These are phyloP conservation scores for Kappamyces sp. DNA, from an alignment of 192 early-diverging fungal genomes.

Conservation along the genomic window DNA sequence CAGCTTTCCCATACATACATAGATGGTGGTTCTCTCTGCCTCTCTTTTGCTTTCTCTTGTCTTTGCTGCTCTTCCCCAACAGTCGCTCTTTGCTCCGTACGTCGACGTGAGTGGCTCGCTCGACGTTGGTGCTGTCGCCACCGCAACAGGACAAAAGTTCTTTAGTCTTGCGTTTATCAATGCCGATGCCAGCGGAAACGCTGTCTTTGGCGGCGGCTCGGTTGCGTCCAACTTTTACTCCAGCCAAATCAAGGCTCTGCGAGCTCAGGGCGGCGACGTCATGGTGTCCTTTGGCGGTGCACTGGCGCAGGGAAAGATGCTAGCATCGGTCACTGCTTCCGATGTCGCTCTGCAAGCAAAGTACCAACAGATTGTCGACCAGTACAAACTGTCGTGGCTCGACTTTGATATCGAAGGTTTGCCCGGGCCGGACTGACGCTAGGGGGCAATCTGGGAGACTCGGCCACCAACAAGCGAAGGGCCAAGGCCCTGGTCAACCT, in stretches of 20 bases:
- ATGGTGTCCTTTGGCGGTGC: conserved; percentile 43
- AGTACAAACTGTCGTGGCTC: conserved; percentile 26
- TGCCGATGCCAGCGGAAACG: neutral
- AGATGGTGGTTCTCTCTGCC: no score
- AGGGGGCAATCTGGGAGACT: conserved; percentile 10
- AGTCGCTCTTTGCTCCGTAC: no score
- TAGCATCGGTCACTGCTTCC: conserved; percentile 14
- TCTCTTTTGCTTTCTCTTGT: no score
- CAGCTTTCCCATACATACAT: no score
- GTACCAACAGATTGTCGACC: conserved; percentile 30
- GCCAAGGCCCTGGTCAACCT: conserved; percentile 31
- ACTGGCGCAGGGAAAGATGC: conserved; percentile 9
- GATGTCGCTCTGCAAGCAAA: conserved; percentile 15
- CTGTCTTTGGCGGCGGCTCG: neutral
- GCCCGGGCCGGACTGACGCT: conserved; percentile 10
- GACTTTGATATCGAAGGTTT: conserved; percentile 47
- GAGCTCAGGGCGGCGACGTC: conserved; percentile 34
- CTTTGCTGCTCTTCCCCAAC: no score
- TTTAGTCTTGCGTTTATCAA: conserved; percentile 34
- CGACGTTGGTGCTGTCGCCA: no score
- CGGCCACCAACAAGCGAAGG: conserved; percentile 21
- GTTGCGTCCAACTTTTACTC: conserved; percentile 3
- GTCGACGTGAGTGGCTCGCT: no score
- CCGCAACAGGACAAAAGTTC: no score
- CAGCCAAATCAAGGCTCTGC: conserved; percentile 18